Conservation (phyloP, 352 stramenopile species). For the Phytophthora europaea region DNA sequence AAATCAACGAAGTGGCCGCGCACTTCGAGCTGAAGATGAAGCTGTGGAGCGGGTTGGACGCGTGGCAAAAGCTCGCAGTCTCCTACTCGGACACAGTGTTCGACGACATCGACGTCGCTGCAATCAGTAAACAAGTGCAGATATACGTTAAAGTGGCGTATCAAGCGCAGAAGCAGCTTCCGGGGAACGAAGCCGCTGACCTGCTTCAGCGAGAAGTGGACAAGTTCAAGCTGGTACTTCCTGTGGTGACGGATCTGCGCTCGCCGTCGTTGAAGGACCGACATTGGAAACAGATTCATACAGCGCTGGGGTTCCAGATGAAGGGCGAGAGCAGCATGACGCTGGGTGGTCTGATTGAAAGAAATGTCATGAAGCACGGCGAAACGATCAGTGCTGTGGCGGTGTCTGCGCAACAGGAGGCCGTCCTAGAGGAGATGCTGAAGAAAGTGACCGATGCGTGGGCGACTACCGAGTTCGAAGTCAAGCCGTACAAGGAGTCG, state of each 20-base stretch:
- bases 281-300: constrained; percentile 82
- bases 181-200: constrained; percentile 86
- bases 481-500: constrained; percentile 94
- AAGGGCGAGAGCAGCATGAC: constrained; percentile 84
- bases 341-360: constrained; percentile 87
- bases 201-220: constrained; percentile 89
- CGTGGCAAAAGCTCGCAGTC: constrained; percentile 86
- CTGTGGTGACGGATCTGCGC: constrained; percentile 79
- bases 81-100: constrained; percentile 87
- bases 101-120: constrained; percentile 89
- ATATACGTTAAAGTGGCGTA: constrained; percentile 90
- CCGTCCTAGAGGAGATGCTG: constrained; percentile 94
- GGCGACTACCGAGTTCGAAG: constrained; percentile 92
- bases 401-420: constrained; percentile 91
- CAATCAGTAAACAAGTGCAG: constrained; percentile 92
- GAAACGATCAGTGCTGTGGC: constrained; percentile 90
- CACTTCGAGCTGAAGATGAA: constrained; percentile 93
- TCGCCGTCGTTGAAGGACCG: constrained; percentile 75
- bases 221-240: constrained; percentile 91
- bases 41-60: constrained; percentile 89
- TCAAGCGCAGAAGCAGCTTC: constrained; percentile 89
- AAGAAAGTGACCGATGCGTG: constrained; percentile 93
- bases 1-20: constrained; percentile 87
- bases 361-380: constrained; percentile 88
- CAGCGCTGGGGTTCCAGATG: constrained; percentile 91